phyloP scores from a whole-genome alignment of 768 basidiomycete genomes.

The Kwoniella sp. region DNA sequence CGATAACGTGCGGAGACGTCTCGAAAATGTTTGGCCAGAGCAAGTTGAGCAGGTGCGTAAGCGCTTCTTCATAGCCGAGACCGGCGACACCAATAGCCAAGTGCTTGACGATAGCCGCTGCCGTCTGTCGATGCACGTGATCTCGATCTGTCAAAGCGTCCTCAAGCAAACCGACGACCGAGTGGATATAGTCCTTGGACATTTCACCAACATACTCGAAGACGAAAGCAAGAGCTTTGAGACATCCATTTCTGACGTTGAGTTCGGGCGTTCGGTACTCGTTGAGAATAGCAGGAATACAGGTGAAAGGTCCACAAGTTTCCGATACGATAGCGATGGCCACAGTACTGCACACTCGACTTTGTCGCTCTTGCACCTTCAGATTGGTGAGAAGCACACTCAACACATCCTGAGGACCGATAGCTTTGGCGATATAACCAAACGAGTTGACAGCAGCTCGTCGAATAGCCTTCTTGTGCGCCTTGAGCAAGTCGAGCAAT shows the following conservation, averaged over 20 bases:
- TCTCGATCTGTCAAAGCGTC: constrained; percentile 98
- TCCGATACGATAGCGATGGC: constrained; percentile 72
- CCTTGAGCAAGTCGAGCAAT: constrained; percentile 91
- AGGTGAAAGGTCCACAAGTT: constrained; percentile 71
- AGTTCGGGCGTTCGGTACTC: constrained; percentile 98
- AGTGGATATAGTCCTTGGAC: constrained; percentile 92
- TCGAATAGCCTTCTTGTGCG: constrained; percentile 98
- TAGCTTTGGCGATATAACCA: constrained; percentile 98
- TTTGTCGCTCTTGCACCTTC: constrained; percentile 97
- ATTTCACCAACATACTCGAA: constrained; percentile 99
- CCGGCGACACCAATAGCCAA: constrained; percentile 95
- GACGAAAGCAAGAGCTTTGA: constrained; percentile 97
- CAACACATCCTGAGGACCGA: constrained; percentile 97
- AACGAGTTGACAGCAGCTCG: constrained; percentile 99
- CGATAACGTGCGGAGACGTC: constrained; percentile 96
- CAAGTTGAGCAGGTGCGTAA: constrained; percentile 95
- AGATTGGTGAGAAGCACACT: constrained; percentile 93
- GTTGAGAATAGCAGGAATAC: constrained; percentile 96
- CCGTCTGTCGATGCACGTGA: constrained; percentile 96
- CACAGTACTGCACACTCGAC: constrained; percentile 96
- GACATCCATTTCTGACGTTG: constrained; percentile 97
- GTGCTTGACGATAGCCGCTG: constrained; percentile 97
- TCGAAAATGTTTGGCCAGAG: constrained; percentile 99
- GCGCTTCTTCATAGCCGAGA: constrained; percentile 95
- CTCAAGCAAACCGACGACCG: constrained; percentile 95